Base-by-base conservation (phyloP, 371 early-diverging fungal genomes). In the Chytridium lagenaria region DNA sequence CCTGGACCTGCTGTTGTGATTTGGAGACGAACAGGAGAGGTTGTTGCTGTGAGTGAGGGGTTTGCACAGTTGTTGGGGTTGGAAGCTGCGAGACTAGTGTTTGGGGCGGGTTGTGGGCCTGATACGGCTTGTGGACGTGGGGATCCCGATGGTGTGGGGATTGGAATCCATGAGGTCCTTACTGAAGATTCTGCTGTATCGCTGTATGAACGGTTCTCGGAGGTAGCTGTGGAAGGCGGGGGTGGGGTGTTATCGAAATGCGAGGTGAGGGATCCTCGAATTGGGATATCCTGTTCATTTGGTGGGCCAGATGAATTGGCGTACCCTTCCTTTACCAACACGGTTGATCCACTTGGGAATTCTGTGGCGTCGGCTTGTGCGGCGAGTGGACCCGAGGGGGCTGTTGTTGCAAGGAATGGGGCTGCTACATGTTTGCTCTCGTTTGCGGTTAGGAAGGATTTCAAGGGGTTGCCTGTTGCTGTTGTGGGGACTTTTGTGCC, bases 401-500 rank as follows among this genome's bases (percentile, higher is more conserved):
- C 39, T 37, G 66, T 33, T 15, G n/a, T 66, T 15, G 26, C 39
- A 30, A 66, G 66, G 66, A 66, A 66, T 22, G 40, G 44, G n/a
- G 12, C 66, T 3, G 28, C 40, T 5, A 40, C 40, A 19, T 66
- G 66, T 28, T 2, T n/a, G 38, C 66, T 66, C 15, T 40, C 44
- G 39, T 66, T 40, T 40, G 40, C 22, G 38, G 66, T 66, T 15
- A 3, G 49, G 66, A 66, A 44, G 66, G 66, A 66, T 28, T 49
- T 40, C 16, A 40, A 49, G 66, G 66, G 66, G 66, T n/a, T 66
- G n/a, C 66, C 66, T 15, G 44, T 66, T 26, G 66, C 66, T 28
- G 49, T 66, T 36, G 66, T 66, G 38, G 66, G 66, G 40, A 66
- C 66, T 5, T 66, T 66, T 66, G 66, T 66, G 66, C 66, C 66